A percentile compares a stretch with the other conserved stretches of the same genome.
These are phyloP conservation scores for Echinochloa phyllopogon DNA, from an alignment of 176 grass and related monocot species.

Conservation along the genomic window DNA sequence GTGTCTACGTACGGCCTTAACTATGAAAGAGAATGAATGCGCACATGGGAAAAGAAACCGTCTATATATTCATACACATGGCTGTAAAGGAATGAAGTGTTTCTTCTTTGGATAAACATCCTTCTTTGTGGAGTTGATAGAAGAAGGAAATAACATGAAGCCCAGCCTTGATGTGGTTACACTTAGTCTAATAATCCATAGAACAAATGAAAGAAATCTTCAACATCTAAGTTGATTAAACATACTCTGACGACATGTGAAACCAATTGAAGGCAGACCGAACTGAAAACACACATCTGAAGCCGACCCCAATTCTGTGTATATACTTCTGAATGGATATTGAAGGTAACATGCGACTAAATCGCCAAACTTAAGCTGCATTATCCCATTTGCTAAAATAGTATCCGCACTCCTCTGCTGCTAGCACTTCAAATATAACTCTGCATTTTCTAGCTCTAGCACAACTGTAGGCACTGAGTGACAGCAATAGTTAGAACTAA, in stretches of 20 bases:
- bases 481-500: background rate
- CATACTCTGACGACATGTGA: background rate
- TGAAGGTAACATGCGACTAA: too few species aligned
- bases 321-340: background rate
- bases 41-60: too few species aligned
- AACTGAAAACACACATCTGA: background rate
- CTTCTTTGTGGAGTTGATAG: too few species aligned
- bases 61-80: too few species aligned
- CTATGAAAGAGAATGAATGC: too few species aligned
- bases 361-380: too few species aligned
- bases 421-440: background rate
- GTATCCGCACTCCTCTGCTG: background rate
- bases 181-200: background rate
- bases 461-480: background rate
- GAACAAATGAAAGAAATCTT: background rate
- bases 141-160: background rate
- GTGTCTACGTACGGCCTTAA: too few species aligned
- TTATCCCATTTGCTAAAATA: too few species aligned
- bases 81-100: too few species aligned
- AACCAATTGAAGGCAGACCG: background rate
- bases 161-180: background rate
- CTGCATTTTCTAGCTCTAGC: background rate
- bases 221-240: background rate
- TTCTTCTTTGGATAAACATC: too few species aligned
- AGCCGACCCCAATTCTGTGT: too few species aligned